A percentile compares a stretch with the other conserved stretches of the same genome.
Conservation (phyloP, 768 basidiomycete species). For the Termitomyces sp. region DNA sequence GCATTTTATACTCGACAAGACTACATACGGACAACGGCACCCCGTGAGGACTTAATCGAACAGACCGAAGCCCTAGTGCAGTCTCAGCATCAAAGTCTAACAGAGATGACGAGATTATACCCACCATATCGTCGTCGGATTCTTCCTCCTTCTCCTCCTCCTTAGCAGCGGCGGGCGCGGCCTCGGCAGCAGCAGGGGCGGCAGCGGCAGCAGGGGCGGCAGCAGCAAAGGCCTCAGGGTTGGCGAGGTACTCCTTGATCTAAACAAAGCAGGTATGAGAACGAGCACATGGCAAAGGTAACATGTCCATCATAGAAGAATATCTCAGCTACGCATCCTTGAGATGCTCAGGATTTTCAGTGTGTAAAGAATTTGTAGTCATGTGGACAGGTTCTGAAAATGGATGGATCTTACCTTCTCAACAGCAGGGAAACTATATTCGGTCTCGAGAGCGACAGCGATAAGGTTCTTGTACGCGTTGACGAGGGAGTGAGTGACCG, state of each 20-base stretch:
- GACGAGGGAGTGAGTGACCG: constrained; percentile 92
- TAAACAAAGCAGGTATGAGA: constrained; percentile 30
- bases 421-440: constrained; percentile 91
- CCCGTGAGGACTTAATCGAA: constrained; percentile 57
- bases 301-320: constrained; percentile 27
- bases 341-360: constrained; percentile 83
- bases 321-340: constrained; percentile 38
- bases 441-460: constrained; percentile 83
- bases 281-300: neutral
- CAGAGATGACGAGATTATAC: constrained; percentile 21
- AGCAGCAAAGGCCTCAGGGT: constrained; percentile 95
- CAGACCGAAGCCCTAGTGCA: constrained; percentile 82
- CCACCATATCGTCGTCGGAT: constrained; percentile 87
- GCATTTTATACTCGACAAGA: constrained; percentile 15
- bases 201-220: constrained; percentile 65
- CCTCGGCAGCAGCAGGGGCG: constrained; percentile 50
- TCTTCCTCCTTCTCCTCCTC: constrained; percentile 84
- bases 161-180: constrained; percentile 42
- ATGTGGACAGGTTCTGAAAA: constrained; percentile 14
- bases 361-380: constrained; percentile 48
- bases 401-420: constrained; percentile 67
- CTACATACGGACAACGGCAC: constrained; percentile 16
- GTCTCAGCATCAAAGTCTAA: constrained; percentile 1
- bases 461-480: constrained; percentile 99
- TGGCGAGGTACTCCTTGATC: constrained; percentile 96